Conservation (phyloP, 352 stramenopile genomes). For the Pythium scleroteichum region DNA sequence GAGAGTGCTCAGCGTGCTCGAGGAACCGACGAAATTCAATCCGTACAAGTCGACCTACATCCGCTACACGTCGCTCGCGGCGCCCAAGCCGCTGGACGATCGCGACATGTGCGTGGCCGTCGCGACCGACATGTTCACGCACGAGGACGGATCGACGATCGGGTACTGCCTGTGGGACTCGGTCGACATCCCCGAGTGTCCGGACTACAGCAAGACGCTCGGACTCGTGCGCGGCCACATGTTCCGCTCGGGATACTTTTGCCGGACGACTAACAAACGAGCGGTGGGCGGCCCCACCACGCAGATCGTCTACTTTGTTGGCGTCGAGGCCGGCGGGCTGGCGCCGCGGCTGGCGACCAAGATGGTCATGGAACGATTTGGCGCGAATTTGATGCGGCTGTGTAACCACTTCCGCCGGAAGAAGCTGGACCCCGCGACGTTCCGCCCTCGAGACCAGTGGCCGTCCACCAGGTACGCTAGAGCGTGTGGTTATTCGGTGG, state of each 20-base stretch:
- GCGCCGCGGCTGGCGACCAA: conserved; percentile 36
- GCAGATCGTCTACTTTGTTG: conserved; percentile 68
- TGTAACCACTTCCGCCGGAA: conserved; percentile 52
- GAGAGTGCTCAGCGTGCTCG: conserved; percentile 41
- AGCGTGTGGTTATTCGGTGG: no score
- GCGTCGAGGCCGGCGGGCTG: conserved; percentile 37
- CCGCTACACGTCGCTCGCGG: conserved; percentile 38
- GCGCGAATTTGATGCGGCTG: conserved; percentile 38
- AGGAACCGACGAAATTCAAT: conserved; percentile 39
- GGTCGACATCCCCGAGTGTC: conserved; percentile 34
- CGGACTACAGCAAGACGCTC: conserved; percentile 23
- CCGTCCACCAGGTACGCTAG: conserved; percentile 28
- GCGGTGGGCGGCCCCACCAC: conserved; percentile 13
- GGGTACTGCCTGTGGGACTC: conserved; percentile 70
- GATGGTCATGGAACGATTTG: conserved; percentile 48
- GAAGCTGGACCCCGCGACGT: conserved; percentile 46
- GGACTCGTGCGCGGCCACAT: conserved; percentile 34
- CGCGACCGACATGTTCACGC: conserved; percentile 27
- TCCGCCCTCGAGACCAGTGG: conserved; percentile 55
- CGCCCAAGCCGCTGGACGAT: conserved; percentile 34
- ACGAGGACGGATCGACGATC: conserved; percentile 48
- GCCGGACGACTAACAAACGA: conserved; percentile 11
- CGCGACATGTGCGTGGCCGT: conserved; percentile 47
- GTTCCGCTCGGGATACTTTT: conserved; percentile 56
- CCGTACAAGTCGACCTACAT: conserved; percentile 38